Evolutionary conservation across 2,329 filamentous ascomycete genomes (phyloP).

Genomic region (Rhinocladiella similis): DNA sequence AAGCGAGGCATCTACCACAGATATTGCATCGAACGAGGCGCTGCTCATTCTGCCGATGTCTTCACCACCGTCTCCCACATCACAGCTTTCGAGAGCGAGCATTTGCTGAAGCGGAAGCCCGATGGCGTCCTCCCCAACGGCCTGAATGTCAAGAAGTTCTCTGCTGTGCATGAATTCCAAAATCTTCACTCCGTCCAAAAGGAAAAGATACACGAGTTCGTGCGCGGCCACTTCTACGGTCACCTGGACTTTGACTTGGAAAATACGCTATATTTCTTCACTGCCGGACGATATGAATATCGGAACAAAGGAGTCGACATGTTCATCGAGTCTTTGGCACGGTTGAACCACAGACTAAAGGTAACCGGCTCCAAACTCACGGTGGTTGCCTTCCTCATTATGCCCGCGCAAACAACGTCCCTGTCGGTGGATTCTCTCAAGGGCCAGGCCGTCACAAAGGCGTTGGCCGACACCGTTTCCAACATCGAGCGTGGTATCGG

Average conservation of each 20-base stretch:
- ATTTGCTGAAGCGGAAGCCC: slow-evolving; percentile 94
- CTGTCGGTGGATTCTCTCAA: slow-evolving; percentile 94
- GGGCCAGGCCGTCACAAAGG: slow-evolving; percentile 96
- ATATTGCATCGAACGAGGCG: slow-evolving; percentile 95
- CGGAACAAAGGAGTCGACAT: slow-evolving; percentile 98
- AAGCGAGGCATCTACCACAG: slow-evolving; percentile 98
- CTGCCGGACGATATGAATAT: slow-evolving; percentile 94
- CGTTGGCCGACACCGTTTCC: slow-evolving; percentile 86
- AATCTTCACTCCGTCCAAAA: slow-evolving; percentile 96
- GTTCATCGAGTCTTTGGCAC: slow-evolving; percentile 96
- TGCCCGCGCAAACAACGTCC: slow-evolving; percentile 95
- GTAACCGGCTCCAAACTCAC: slow-evolving; percentile 81
- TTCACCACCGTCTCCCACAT: slow-evolving; percentile 99
- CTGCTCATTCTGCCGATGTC: slow-evolving; percentile 88
- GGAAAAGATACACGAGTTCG: slow-evolving; percentile 97
- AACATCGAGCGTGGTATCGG: slow-evolving; percentile 92
- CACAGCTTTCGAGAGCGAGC: slow-evolving; percentile 96
- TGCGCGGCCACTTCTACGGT: slow-evolving; percentile 96
- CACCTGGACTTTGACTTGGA: slow-evolving; percentile 97
- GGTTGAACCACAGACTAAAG: slow-evolving; percentile 93
- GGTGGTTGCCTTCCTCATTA: slow-evolving; percentile 96
- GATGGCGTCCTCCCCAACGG: slow-evolving; percentile 96
- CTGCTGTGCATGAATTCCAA: slow-evolving; percentile 97
- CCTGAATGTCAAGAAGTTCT: slow-evolving; percentile 97
- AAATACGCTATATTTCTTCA: slow-evolving; percentile 97